Evolutionary conservation across 805 yeast species (phyloP).

Genomic region (Lachancea kluyveri): DNA sequence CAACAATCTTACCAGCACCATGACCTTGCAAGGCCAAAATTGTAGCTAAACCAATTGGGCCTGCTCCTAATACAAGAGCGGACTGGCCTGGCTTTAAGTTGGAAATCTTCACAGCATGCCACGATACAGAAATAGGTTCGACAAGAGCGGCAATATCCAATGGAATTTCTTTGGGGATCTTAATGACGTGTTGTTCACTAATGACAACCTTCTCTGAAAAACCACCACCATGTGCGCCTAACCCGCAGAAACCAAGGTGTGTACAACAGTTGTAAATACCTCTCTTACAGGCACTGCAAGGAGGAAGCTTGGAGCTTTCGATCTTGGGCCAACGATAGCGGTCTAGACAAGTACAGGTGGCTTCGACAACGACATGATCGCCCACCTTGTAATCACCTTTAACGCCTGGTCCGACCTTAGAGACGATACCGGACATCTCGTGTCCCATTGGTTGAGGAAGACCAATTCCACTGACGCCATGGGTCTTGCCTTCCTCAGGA

Average conservation of each 20-base stretch:
- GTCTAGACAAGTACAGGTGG: slow-evolving; percentile 53
- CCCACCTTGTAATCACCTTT: slow-evolving; percentile 40
- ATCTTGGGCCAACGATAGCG: slow-evolving; percentile 35
- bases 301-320: slow-evolving; percentile 20
- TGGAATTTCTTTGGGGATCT: slow-evolving; percentile 39
- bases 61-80: slow-evolving; percentile 52
- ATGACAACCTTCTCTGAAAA: slow-evolving; percentile 44
- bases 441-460: slow-evolving; percentile 49
- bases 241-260: slow-evolving; percentile 43
- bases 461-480: slow-evolving; percentile 35
- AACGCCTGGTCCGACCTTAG: slow-evolving; percentile 42
- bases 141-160: slow-evolving; percentile 50
- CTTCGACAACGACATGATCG: slow-evolving; percentile 58
- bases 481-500: slow-evolving; percentile 33
- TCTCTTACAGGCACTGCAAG: slow-evolving; percentile 43
- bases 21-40: slow-evolving; percentile 47
- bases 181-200: slow-evolving; percentile 34
- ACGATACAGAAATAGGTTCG: slow-evolving; percentile 50
- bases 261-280: slow-evolving; percentile 51
- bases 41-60: slow-evolving; percentile 58
- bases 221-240: slow-evolving; percentile 54
- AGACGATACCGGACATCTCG: slow-evolving; percentile 44
- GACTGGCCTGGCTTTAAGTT: slow-evolving; percentile 39
- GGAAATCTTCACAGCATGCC: slow-evolving; percentile 52
- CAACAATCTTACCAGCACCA: slow-evolving; percentile 43